Evolutionary conservation across 2,329 filamentous ascomycete genomes (phyloP).

Genomic region (Aurifilum marmelostoma): DNA sequence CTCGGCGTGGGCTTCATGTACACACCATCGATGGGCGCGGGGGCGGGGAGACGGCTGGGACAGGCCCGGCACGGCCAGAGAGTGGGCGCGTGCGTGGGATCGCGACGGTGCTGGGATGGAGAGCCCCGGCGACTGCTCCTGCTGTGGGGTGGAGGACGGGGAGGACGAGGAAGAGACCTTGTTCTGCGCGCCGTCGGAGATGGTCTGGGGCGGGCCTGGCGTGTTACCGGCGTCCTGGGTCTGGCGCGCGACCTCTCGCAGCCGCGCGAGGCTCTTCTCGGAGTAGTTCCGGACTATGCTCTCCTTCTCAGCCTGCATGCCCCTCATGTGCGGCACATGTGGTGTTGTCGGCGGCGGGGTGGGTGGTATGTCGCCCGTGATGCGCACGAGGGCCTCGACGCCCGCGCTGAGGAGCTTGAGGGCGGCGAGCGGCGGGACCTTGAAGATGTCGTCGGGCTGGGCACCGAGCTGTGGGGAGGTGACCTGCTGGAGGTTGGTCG

Average conservation of each 20-base stretch:
- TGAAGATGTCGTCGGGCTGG: conserved; percentile 68
- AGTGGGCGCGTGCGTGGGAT: conserved; percentile 27
- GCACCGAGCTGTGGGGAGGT: conserved; percentile 36
- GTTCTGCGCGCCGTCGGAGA: conserved; percentile 1
- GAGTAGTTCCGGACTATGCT: conserved; percentile 62
- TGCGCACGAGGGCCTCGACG: conserved; percentile 70
- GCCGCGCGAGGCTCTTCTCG: conserved; percentile 53
- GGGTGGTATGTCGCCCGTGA: conserved; percentile 78
- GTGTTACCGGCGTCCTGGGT: conserved; percentile 32
- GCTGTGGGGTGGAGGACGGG: background rate
- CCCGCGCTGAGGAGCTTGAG: conserved; percentile 77
- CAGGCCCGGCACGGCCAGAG: conserved; percentile 30
- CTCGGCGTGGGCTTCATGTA: conserved; percentile 46
- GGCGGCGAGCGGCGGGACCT: conserved; percentile 72
- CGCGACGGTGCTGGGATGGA: conserved; percentile 13
- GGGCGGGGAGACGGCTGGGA: conserved; percentile 1
- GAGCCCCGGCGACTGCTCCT: conserved; percentile 19
- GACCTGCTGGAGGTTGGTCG: conserved; percentile 33
- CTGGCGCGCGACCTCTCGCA: conserved; percentile 46
- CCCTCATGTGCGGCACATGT: conserved; percentile 66
- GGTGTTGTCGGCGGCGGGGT: conserved; percentile 72
- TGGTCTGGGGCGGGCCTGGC: conserved; percentile 17
- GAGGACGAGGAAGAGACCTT: background rate
- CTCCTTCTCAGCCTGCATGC: conserved; percentile 65
- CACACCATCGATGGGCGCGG: conserved; percentile 56